These are phyloP conservation scores for Ogataea methanolica DNA, from an alignment of 805 yeast genomes.

Conservation along the genomic window DNA sequence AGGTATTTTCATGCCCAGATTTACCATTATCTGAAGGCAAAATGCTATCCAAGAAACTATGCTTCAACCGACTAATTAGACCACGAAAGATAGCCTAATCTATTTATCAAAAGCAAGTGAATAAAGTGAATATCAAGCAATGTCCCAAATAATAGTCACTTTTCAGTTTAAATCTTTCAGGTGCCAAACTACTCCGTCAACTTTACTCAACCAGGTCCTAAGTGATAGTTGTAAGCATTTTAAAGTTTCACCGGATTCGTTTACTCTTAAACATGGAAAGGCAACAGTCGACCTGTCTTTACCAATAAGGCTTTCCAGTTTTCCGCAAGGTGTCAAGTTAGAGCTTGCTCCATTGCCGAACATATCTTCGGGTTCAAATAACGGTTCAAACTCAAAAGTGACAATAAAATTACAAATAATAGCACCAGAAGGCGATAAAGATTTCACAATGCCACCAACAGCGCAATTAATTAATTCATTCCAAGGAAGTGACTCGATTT, in stretches of 20 bases:
- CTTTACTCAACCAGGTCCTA: constrained; percentile 34
- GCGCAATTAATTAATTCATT: constrained; percentile 11
- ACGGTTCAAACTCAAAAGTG: constrained; percentile 5
- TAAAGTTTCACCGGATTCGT: constrained; percentile 22
- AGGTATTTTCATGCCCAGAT: no score
- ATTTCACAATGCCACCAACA: constrained; percentile 11
- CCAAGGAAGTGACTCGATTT: constrained; percentile 4
- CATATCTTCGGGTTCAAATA: constrained; percentile 1
- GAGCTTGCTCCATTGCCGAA: constrained; percentile 16
- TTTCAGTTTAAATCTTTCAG: constrained; percentile 32
- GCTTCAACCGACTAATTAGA: no score
- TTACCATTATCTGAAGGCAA: not conserved
- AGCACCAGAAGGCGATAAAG: constrained; percentile 13
- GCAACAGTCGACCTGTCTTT: constrained; percentile 32
- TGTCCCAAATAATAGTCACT: constrained; percentile 35
- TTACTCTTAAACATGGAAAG: constrained; percentile 26
- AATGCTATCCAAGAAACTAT: not conserved
- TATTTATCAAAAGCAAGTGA: not conserved
- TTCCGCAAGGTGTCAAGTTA: constrained; percentile 43
- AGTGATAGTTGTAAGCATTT: constrained; percentile 33
- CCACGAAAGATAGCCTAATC: not conserved
- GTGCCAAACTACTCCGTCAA: constrained; percentile 32
- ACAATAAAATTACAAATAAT: constrained; percentile 21
- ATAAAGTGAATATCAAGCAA: constrained; percentile 6
- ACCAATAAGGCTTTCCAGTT: constrained; percentile 39